phyloP scores from a whole-genome alignment of 768 basidiomycete species.

The Mycena crocata region DNA sequence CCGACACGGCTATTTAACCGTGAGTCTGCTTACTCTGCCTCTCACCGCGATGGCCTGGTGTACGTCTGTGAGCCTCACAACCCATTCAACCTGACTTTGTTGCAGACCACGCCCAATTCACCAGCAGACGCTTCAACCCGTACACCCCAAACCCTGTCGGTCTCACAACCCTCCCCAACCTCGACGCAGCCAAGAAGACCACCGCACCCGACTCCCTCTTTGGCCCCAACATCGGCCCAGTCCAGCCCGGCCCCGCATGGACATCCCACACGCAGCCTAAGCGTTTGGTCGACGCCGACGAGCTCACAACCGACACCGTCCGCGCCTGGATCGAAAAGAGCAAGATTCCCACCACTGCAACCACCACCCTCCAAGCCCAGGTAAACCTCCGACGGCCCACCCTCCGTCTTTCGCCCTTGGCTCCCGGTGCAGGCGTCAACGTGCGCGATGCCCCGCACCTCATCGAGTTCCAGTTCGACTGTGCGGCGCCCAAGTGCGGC shows the following conservation, averaged over 20 bases:
- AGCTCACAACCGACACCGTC: slow-evolving; percentile 85
- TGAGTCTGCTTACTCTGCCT: no score
- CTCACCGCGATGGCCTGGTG: no score
- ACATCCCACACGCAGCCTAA: slow-evolving; percentile 73
- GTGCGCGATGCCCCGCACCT: slow-evolving; percentile 64
- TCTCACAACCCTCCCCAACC: slow-evolving; percentile 1
- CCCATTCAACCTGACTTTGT: no score
- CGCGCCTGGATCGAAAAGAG: slow-evolving; percentile 87
- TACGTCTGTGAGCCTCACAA: no score
- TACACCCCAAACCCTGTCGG: slow-evolving; percentile 28
- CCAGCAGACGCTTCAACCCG: slow-evolving; percentile 21
- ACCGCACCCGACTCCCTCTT: slow-evolving; percentile 81
- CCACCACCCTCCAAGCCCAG: slow-evolving; percentile 93
- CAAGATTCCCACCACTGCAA: slow-evolving; percentile 68
- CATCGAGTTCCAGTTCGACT: slow-evolving; percentile 93
- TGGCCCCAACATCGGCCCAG: slow-evolving; percentile 89
- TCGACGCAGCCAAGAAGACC: slow-evolving; percentile 2
- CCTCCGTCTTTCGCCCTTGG: slow-evolving; percentile 78
- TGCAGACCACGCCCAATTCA: slow-evolving; percentile 36
- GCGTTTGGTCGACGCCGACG: slow-evolving; percentile 61
- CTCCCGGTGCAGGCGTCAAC: slow-evolving; percentile 58
- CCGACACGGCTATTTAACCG: no score
- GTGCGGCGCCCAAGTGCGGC: slow-evolving; percentile 86
- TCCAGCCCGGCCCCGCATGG: slow-evolving; percentile 78
- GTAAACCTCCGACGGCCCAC: slow-evolving; percentile 95